These are phyloP conservation scores for Cyclocybe cylindracea DNA, from an alignment of 768 basidiomycete species.

Conservation along the genomic window DNA sequence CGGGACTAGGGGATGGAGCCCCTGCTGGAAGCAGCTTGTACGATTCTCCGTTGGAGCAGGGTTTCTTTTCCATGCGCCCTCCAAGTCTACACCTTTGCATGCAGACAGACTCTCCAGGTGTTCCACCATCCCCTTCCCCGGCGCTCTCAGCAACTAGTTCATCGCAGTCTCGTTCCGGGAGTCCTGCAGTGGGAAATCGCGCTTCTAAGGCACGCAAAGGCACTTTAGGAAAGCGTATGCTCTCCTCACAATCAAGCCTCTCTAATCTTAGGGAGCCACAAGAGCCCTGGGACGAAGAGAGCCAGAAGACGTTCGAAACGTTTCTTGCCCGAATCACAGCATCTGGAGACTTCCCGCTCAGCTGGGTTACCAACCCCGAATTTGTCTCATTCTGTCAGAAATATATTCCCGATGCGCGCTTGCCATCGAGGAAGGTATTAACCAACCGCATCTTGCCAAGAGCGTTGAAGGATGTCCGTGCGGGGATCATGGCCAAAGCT, in stretches of 20 bases:
- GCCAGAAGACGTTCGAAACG: slow-evolving; percentile 23
- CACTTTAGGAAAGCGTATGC: neutral
- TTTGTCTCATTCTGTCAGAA: slow-evolving; percentile 28
- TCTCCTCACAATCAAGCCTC: neutral
- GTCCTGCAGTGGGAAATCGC: too few relatives aligned
- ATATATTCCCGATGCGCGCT: slow-evolving; percentile 29
- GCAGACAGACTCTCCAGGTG: too few relatives aligned
- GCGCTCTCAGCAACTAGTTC: too few relatives aligned
- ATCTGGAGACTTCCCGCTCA: slow-evolving; percentile 31
- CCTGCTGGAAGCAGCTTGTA: too few relatives aligned
- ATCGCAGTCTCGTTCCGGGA: too few relatives aligned
- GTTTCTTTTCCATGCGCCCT: too few relatives aligned
- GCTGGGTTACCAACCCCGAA: slow-evolving; percentile 38
- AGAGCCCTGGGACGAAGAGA: slow-evolving; percentile 3
- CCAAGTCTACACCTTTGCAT: too few relatives aligned
- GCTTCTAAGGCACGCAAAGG: too few relatives aligned
- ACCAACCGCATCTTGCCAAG: slow-evolving; percentile 4
- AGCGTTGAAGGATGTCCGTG: neutral
- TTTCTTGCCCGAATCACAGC: slow-evolving; percentile 27
- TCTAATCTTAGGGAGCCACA: neutral
- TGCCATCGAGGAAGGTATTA: slow-evolving; percentile 13
- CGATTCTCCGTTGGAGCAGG: too few relatives aligned
- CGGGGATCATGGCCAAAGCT: neutral
- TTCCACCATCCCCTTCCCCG: too few relatives aligned
- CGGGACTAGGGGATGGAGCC: too few relatives aligned